Conservation (phyloP, 192 early-diverging fungal species). For the Podila verticillata region DNA sequence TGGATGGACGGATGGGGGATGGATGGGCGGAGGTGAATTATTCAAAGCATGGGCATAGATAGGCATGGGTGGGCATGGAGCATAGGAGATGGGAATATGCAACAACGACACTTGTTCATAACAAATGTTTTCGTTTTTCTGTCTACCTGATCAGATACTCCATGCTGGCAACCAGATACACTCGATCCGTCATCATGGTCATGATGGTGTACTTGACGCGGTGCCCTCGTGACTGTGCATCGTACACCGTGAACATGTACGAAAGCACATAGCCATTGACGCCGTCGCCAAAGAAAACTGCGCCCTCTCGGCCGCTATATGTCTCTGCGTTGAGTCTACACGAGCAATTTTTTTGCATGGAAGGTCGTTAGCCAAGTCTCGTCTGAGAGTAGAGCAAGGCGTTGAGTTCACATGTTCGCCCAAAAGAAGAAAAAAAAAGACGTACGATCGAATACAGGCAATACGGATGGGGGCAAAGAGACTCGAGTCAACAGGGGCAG, state of each 20-base stretch:
- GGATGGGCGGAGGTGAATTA: no score
- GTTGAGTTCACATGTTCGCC: neutral
- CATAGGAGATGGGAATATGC: no score
- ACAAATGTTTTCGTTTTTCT: neutral
- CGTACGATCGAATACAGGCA: slow-evolving; percentile 52
- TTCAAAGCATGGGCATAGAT: no score
- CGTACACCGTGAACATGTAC: slow-evolving; percentile 75
- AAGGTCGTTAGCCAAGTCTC: no score
- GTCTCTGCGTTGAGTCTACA: slow-evolving; percentile 70
- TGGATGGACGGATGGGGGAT: no score
- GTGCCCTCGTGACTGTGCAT: slow-evolving; percentile 72
- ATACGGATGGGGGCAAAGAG: slow-evolving; percentile 48
- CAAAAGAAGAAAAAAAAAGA: neutral
- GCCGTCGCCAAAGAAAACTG: slow-evolving; percentile 76
- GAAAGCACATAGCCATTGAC: slow-evolving; percentile 73
- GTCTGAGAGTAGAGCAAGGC: no score
- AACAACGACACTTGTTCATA: no score
- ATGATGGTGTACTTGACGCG: slow-evolving; percentile 68
- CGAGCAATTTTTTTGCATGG: neutral
- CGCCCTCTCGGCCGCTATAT: slow-evolving; percentile 70
- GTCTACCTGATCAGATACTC: slow-evolving; percentile 70
- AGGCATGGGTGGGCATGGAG: no score
- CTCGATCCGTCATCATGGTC: slow-evolving; percentile 72
- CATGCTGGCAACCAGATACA: slow-evolving; percentile 73
- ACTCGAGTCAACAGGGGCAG: slow-evolving; percentile 37